These are phyloP conservation scores for Rhizophora mangle DNA, from an alignment of 345 rosid genomes.

Conservation along the genomic window DNA sequence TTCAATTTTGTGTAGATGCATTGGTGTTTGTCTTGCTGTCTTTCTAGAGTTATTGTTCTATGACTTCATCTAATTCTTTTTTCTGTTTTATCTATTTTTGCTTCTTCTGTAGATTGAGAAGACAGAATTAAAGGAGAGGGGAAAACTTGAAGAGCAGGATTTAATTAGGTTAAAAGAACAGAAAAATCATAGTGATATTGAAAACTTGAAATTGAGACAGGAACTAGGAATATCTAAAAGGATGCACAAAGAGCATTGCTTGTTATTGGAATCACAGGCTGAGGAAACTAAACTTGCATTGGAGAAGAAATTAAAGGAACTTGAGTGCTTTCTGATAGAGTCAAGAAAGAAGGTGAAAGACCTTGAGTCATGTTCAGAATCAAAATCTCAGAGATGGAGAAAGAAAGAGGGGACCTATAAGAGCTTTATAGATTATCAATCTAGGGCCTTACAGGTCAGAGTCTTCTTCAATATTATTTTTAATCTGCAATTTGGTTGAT, in stretches of 20 bases:
- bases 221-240: slow-evolving; percentile 54
- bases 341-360: slow-evolving; percentile 67
- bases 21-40: not conserved
- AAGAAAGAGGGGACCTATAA: slow-evolving; percentile 56
- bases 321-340: slow-evolving; percentile 44
- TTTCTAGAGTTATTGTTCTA: too few relatives aligned
- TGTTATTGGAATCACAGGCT: slow-evolving; percentile 50
- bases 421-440: slow-evolving; percentile 53
- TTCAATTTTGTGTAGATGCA: not conserved
- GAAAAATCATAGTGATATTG: slow-evolving; percentile 46
- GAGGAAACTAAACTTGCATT: slow-evolving; percentile 47
- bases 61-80: not conserved
- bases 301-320: slow-evolving; percentile 61
- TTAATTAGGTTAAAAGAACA: slow-evolving; percentile 49
- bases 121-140: slow-evolving; percentile 60
- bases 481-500: slow-evolving; percentile 9
- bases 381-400: slow-evolving; percentile 67
- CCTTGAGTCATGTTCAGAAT: slow-evolving; percentile 64
- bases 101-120: slow-evolving; percentile 58
- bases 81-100: not conserved
- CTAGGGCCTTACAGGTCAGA: slow-evolving; percentile 58
- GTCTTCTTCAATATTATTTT: slow-evolving; percentile 20
- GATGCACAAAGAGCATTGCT: slow-evolving; percentile 50
- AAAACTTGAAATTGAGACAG: slow-evolving; percentile 59
- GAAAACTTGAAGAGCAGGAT: slow-evolving; percentile 61